A percentile compares a stretch with the other conserved stretches of the same genome.
These are phyloP conservation scores for Phoma herbarum DNA, from an alignment of 2,329 filamentous ascomycete genomes.

Conservation along the genomic window DNA sequence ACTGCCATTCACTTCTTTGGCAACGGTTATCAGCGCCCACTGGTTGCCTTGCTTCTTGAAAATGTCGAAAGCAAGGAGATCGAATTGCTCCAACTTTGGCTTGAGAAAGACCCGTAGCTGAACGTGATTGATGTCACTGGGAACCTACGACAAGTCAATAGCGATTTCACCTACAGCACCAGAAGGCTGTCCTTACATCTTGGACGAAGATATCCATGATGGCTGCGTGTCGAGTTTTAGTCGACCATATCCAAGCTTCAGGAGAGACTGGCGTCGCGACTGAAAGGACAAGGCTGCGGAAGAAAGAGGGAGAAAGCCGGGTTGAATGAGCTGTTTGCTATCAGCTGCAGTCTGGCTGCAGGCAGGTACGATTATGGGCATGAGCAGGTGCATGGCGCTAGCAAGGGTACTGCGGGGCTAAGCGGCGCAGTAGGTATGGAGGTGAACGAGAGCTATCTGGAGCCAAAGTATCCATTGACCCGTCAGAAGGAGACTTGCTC, in stretches of 20 bases:
- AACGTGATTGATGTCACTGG: slow-evolving; percentile 53
- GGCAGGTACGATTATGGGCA: slow-evolving; percentile 1
- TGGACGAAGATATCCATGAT: slow-evolving; percentile 40
- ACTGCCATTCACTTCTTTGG: slow-evolving; percentile 51
- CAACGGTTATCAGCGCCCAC: slow-evolving; percentile 59
- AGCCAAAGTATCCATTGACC: neutral
- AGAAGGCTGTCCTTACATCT: slow-evolving; percentile 25
- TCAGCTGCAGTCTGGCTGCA: slow-evolving; percentile 4
- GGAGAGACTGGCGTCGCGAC: neutral
- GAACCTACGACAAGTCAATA: slow-evolving; percentile 41
- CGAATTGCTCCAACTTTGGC: slow-evolving; percentile 49
- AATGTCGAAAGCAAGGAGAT: slow-evolving; percentile 55
- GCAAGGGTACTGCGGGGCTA: slow-evolving; percentile 13
- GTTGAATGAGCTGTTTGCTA: slow-evolving; percentile 9
- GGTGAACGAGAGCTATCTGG: slow-evolving; percentile 11
- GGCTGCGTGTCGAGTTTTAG: too few relatives aligned
- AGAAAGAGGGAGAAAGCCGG: neutral
- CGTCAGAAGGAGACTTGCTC: neutral
- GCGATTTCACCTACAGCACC: too few relatives aligned
- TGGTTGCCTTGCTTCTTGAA: slow-evolving; percentile 49
- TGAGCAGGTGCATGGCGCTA: slow-evolving; percentile 7
- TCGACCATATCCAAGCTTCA: neutral
- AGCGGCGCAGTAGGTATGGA: neutral
- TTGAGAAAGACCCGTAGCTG: slow-evolving; percentile 54
- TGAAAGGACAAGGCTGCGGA: neutral